Evolutionary conservation across 164 flowering plant genomes (phyloP), one percentile per base, ranked within the genome.

Genomic region (Tetrastigma voinierianum): DNA sequence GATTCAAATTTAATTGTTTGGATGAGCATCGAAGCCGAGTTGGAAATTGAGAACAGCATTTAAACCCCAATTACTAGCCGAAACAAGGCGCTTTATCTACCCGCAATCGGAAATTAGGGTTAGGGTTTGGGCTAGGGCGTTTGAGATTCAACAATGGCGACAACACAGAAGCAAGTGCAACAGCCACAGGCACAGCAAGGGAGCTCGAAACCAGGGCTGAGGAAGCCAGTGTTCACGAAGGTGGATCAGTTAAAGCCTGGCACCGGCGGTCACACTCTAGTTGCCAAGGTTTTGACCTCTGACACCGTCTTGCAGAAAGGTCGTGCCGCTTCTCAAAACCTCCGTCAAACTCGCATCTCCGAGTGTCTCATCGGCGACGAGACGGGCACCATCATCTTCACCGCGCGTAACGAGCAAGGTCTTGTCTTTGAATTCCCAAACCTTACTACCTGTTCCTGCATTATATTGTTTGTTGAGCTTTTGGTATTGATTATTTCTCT

Each of bases 371-470:
- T 74, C 48, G 78, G 78, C 5, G 78, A 74, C 63, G 71, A 74
- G 48, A 70, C 78, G 1, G 78, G 62, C 43, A 57, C 78, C 51
- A 67, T 74, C 46, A 60, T 74, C 52, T 74, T 74, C 68, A 74
- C 78, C 15, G 78, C 78, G 20, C 73, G 78, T 53, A 74, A 74
- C 65, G 74, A 74, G 62, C 78, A 74, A 74, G 78, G 78, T 74
- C 13, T 65, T n/a, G 11, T 48, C 40, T 32, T 32, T 32, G 2
- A 32, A 32, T 3, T 32, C 52, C 61, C 45, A 46, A 18, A 8
- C 46, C 13, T n/a, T n/a, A n/a, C 16, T 1, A 18, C 14, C 12
- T 16, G 14, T 14, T 49, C n/a, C 24, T 2, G 32, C 18, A 24
- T 18, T 12, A 7, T 48, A 48, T 1, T n/a, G 6, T 11, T 13